Conservation (phyloP, 768 basidiomycete genomes). For the Dioszegia aurantiaca region DNA sequence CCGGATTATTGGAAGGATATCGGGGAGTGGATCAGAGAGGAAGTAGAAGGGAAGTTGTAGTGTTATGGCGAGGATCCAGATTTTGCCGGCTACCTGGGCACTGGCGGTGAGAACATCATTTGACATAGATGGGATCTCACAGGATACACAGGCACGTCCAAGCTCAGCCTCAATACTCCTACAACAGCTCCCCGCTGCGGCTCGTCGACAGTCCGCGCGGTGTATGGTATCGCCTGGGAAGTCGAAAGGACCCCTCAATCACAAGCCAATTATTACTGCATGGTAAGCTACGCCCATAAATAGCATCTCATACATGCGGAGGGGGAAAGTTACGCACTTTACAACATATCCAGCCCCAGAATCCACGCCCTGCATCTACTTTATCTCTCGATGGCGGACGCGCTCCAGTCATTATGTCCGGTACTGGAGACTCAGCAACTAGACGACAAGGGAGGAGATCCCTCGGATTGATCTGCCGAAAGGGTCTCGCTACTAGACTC, state of each 20-base stretch:
- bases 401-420: constrained; percentile 4
- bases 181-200: no score
- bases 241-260: no score
- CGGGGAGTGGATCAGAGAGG: constrained; percentile 45
- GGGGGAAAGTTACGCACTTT: neutral
- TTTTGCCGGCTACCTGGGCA: neutral
- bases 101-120: neutral
- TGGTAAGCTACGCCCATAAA: no score
- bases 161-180: no score
- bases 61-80: constrained; percentile 1
- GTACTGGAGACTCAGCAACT: neutral
- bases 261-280: no score
- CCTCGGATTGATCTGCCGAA: no score
- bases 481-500: neutral
- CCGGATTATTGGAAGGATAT: constrained; percentile 53
- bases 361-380: neutral
- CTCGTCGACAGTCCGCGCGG: no score
- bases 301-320: no score
- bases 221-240: no score
- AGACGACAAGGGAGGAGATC: no score
- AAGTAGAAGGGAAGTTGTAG: constrained; percentile 26
- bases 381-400: neutral
- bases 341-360: neutral
- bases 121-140: neutral
- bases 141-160: no score